Base-by-base conservation (phyloP, 2,329 filamentous ascomycete genomes). In the Penicillium janthinellum region DNA sequence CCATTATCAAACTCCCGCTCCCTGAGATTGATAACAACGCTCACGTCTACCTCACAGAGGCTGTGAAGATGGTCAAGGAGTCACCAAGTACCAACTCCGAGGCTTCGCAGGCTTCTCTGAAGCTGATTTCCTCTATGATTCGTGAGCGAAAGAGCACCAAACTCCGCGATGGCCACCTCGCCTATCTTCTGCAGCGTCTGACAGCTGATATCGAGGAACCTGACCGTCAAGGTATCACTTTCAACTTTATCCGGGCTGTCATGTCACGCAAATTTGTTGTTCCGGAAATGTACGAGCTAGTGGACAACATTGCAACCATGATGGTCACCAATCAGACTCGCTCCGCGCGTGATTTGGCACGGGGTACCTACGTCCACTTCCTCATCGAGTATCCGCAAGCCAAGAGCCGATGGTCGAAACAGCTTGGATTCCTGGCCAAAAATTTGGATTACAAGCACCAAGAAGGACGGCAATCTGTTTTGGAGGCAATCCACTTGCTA, bases 251-350 rank as follows among this genome's bases (percentile, higher is more conserved):
- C 59, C 89, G 93, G 44, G 90, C 92, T 0, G 88, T 98, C 28
- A 85, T 99, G 71, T 89, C 91, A 55, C 87, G 93, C 17, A 94
- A 90, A 72, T 83, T 98, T 45, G 85, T 96, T 69, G 92, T 96
- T 7, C 89, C 93, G 0, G 85, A 90, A 44, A 88, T 99, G 34
- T 99, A 99, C 72, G 94, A 98, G 71, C 89, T 90, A 8, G 85
- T 97, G 64, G 95, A 99, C 73, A 88, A 92, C 69, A 89, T 96
- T 34, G 91, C 92, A 49, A 88, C 86, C 3, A 90, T 97, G 74
- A 98, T 98, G 93, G 90, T 99, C 58, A 96, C 90, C 47, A 98
- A 98, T 72, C 91, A 96, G 63, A 93, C 96, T 67, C 90, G 90
- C 67, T 88, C 90, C 64, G 94, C 94, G 2, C 86, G 95, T 54